Base-by-base conservation (phyloP, 768 basidiomycete species). In the Xerocomellus intermedius region DNA sequence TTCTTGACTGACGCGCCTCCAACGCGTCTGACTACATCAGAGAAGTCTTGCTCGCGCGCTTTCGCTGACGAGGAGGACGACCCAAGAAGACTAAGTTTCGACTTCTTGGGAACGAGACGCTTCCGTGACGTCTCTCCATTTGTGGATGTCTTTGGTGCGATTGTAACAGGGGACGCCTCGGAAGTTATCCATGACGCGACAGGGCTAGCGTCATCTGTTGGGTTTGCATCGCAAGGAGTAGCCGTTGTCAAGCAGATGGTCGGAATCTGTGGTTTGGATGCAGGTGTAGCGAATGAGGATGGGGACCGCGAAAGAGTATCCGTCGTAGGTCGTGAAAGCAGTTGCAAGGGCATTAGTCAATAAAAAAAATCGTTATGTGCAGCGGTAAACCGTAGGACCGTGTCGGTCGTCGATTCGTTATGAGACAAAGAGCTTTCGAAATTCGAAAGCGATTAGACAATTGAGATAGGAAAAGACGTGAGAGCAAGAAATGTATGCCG, bases 81-180 rank as follows among this genome's bases (percentile, higher is more conserved):
- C 13, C 58, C 68, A 35, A 82, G 78, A n/a, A 82, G 70, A 13
- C 73, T 69, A 4, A 89, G 78, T 62, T 83, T 89, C 1, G 83
- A 84, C 64, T 87, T 89, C 73, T 87, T 90, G 16, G 86, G 88
- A 10, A 88, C 84, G 55, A 90, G 79, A 19, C 79, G 78, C 53
- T 75, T 79, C 32, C 75, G 74, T 1, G 75, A 60, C 8, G 53
- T 52, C 26, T 66, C 55, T 24, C 56, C 56, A 21, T 30, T 57
- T 4, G 55, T 37, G 16, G 55, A 24, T n/a, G 32, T 37, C 48
- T 73, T 69, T 0, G 73, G 67, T 7, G 79, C 70, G 22, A 56
- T 67, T 35, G 60, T 69, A 59, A 37, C n/a, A 33, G 58, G 48
- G 2, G 60, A 54, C 2, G 55, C 22, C 2, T 55, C 55, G 33